These are phyloP conservation scores for Nakazawaea wickerhamii DNA, from an alignment of 805 yeast genomes.

Conservation along the genomic window DNA sequence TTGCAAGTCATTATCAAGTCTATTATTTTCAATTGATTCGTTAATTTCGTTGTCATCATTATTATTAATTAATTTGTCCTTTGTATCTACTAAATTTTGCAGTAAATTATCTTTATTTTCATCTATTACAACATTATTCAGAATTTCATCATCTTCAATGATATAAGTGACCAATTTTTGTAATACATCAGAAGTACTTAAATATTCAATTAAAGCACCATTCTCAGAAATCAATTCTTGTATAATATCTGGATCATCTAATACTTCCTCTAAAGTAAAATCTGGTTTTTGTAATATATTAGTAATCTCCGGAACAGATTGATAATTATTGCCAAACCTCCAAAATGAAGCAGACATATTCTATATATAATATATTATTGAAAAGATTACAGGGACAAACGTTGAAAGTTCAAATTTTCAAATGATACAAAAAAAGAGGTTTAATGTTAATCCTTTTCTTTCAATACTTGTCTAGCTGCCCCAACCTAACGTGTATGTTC, in stretches of 20 bases:
- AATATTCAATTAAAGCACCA: constrained; percentile 68
- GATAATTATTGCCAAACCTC: constrained; percentile 56
- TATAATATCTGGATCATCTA: constrained; percentile 70
- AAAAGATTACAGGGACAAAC: no score
- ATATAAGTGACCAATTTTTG: constrained; percentile 64
- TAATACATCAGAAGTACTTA: constrained; percentile 74
- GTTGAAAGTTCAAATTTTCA: no score
- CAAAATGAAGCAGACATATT: constrained; percentile 40
- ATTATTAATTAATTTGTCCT: not conserved
- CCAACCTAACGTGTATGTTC: no score
- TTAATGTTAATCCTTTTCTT: no score
- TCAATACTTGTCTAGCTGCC: no score
- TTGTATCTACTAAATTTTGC: not conserved
- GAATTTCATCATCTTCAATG: constrained; percentile 43
- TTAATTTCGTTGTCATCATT: not conserved
- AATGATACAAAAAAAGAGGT: no score
- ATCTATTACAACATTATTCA: constrained; percentile 17
- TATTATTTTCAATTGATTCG: not conserved
- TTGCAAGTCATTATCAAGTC: constrained; percentile 14
- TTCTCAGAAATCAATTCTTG: constrained; percentile 71
- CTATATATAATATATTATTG: not conserved
- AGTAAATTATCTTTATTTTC: not conserved
- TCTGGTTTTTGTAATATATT: constrained; percentile 44
- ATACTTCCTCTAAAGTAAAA: constrained; percentile 47
- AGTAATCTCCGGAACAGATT: constrained; percentile 50